Evolutionary conservation across 331 rosid species (phyloP).

Genomic region (Pyrus hybrid): DNA sequence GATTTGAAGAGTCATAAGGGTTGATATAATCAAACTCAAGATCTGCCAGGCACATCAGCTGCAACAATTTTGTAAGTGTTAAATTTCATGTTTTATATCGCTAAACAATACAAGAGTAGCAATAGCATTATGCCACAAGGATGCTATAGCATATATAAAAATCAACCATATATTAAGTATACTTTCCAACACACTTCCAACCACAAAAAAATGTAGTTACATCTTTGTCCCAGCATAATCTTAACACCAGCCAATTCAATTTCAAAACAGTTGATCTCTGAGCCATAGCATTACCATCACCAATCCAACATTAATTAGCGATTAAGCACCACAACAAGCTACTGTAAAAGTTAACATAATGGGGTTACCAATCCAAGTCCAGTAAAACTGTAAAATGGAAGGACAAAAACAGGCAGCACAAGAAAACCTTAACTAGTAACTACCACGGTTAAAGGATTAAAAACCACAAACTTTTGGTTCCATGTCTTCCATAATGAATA

Average conservation of each 20-base stretch:
- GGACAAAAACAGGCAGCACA: neutral
- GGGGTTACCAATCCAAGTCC: neutral
- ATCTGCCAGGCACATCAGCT: constrained; percentile 96
- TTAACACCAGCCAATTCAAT: no score
- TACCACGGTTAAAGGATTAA: neutral
- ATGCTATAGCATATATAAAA: no score
- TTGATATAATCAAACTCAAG: constrained; percentile 90
- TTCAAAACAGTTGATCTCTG: neutral
- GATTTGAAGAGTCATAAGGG: constrained; percentile 72
- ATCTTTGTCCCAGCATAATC: neutral
- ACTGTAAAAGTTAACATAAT: neutral
- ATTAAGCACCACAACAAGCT: neutral
- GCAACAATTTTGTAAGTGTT: constrained; percentile 20
- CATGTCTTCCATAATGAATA: neutral
- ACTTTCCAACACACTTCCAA: no score
- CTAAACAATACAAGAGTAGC: neutral
- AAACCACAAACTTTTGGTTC: neutral
- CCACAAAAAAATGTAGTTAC: neutral
- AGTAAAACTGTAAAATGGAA: neutral
- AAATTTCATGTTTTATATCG: neutral
- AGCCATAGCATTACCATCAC: neutral
- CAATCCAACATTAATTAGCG: neutral
- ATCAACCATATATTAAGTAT: neutral
- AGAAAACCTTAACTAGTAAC: neutral
- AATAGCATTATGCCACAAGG: neutral